Base-by-base conservation (phyloP, 1,284 basidiomycete genomes). In the Rhodotorula glutinis region DNA sequence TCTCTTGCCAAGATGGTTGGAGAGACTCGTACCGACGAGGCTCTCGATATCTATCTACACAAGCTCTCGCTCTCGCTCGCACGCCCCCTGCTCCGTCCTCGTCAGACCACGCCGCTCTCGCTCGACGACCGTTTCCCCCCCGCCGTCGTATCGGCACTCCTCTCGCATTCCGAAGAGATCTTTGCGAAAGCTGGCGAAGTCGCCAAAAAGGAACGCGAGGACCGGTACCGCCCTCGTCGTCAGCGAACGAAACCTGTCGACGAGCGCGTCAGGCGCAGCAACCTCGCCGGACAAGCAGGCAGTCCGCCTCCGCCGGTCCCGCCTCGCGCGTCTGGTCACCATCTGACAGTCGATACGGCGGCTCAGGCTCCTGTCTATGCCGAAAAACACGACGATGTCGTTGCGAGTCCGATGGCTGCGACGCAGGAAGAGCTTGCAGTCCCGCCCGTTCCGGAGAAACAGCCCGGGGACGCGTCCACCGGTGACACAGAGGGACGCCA, bases 201-300 rank as follows among this genome's bases (percentile, higher is more conserved):
- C 21, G 61, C 62, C 43, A 40, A 51, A 29, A 71, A 67, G 55
- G 54, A 57, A 57, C 41, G 70, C 27, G 60, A 67, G 14, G 72
- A 73, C 40, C 62, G 72, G 16, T 73, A 74, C 58, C 66, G 61
- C 29, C 73, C 74, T 14, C 61, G 72, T 11, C 56, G 74, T 3
- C 73, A 75, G 62, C 60, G 74, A 7, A 75, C 74, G 19, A 75
- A 73, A 57, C 70, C 73, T 41, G 49, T 73, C 49, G 74, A 75
- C 55, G 56, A 66, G 17, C 62, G 74, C 17, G 40, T 67, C n/a
- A 63, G 60, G 14, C 41, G 72, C 2, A 56, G 56, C 27, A 69
- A 62, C 46, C 40, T 71, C 9, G 65, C 63, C 4, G 41, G 25
- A 27, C 27, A 30, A 11, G 55, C 30, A 17, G 62, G 40, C 25